These are phyloP conservation scores for Hirschioporus abietinus DNA, from an alignment of 768 basidiomycete genomes.

Conservation along the genomic window DNA sequence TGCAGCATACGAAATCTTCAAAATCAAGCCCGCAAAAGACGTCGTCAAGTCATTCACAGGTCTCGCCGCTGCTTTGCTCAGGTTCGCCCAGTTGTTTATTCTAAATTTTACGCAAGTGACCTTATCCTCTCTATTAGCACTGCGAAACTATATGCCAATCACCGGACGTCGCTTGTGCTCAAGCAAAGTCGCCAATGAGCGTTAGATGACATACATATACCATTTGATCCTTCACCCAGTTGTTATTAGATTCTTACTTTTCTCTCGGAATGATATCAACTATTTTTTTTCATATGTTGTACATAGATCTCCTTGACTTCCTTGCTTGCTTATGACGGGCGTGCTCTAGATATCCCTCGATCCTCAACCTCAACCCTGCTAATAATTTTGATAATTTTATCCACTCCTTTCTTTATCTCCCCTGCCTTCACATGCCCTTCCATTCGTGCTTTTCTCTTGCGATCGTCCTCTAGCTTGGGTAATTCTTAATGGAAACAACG, in stretches of 20 bases:
- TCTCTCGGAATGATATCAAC: neutral
- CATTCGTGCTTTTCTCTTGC: neutral
- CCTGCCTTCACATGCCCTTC: neutral
- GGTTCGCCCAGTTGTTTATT: conserved; percentile 38
- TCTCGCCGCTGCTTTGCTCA: conserved; percentile 63
- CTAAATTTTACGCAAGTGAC: neutral
- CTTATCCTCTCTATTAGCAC: conserved; percentile 35
- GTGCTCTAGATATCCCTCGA: neutral
- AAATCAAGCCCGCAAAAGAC: conserved; percentile 53
- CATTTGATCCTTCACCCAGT: neutral
- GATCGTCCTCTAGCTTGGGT: too few species aligned
- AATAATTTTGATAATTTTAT: neutral
- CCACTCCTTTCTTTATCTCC: neutral
- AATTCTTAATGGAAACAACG: neutral
- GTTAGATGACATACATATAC: neutral
- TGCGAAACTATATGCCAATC: conserved; percentile 70
- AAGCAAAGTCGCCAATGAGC: conserved; percentile 26
- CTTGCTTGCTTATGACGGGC: neutral
- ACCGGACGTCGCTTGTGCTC: conserved; percentile 53
- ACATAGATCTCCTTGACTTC: neutral
- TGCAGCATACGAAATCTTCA: conserved; percentile 77
- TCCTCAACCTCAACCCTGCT: neutral
- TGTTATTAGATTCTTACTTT: neutral
- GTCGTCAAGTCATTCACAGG: conserved; percentile 62
- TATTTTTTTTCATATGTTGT: neutral